phyloP scores from a whole-genome alignment of 352 stramenopile species.

The Phytophthora quininea region DNA sequence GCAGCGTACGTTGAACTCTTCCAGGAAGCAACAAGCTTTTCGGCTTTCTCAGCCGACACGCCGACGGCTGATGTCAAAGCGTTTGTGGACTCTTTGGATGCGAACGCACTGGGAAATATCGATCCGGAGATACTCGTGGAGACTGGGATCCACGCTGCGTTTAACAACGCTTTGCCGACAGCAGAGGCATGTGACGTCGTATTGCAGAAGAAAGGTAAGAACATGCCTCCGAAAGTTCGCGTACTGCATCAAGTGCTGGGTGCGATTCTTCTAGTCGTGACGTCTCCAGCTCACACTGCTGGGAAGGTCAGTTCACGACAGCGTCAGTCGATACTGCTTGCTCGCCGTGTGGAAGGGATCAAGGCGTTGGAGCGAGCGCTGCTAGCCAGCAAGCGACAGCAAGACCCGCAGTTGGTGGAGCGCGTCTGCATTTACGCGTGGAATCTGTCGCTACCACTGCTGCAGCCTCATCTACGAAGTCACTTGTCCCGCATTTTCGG shows the following conservation, averaged over 20 bases:
- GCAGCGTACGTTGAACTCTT: constrained; percentile 66
- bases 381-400: constrained; percentile 75
- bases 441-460: constrained; percentile 82
- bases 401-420: constrained; percentile 80
- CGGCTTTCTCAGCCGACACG: constrained; percentile 34
- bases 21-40: constrained; percentile 59
- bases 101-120: constrained; percentile 32
- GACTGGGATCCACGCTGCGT: constrained; percentile 54
- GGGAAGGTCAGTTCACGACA: constrained; percentile 36
- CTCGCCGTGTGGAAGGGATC: constrained; percentile 68
- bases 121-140: constrained; percentile 71
- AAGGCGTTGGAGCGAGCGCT: constrained; percentile 83
- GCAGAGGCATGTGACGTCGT: constrained; percentile 54
- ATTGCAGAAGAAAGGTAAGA: constrained; percentile 61
- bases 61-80: constrained; percentile 41
- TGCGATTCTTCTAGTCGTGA: constrained; percentile 43
- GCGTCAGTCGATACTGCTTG: constrained; percentile 44
- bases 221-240: constrained; percentile 45
- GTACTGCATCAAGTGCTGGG: constrained; percentile 66
- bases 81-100: constrained; percentile 42
- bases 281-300: constrained; percentile 11
- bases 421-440: constrained; percentile 80
- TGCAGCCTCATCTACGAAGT: constrained; percentile 72
- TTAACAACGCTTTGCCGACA: constrained; percentile 39
- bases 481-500: constrained; percentile 78